These are phyloP conservation scores for Chaetomiaceae sp. DNA, from an alignment of 2,329 filamentous ascomycete species.

Conservation along the genomic window DNA sequence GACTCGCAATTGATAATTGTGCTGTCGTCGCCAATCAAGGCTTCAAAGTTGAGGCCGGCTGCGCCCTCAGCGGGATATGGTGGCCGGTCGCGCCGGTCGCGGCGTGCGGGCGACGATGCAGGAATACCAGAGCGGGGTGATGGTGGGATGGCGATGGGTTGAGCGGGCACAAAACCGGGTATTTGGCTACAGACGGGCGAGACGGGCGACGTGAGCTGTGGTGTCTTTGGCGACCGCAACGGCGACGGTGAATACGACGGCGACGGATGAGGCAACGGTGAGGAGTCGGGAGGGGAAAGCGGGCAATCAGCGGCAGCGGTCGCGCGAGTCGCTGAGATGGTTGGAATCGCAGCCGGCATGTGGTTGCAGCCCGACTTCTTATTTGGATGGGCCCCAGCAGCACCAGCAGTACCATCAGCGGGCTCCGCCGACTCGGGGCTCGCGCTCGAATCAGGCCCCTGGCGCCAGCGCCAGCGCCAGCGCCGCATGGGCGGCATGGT, in stretches of 20 bases:
- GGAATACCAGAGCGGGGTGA: conserved; percentile 9
- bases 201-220: conserved; percentile 40
- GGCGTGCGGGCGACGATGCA: no score
- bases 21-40: conserved; percentile 26
- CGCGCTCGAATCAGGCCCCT: conserved; percentile 23
- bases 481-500: no score
- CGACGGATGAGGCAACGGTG: conserved; percentile 29
- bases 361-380: conserved; percentile 31
- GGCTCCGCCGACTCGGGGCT: conserved; percentile 25
- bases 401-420: no score
- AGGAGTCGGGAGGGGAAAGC: conserved; percentile 30
- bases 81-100: no score
- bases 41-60: neutral
- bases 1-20: conserved; percentile 32
- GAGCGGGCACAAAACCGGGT: conserved; percentile 28
- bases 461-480: conserved; percentile 20
- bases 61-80: no score
- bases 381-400: conserved; percentile 20
- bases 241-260: conserved; percentile 32
- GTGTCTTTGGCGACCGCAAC: no score
- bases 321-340: neutral
- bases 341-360: conserved; percentile 27
- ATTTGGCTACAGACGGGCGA: conserved; percentile 29
- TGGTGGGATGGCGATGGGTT: conserved; percentile 32
- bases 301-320: conserved; percentile 24